phyloP scores from a whole-genome alignment of 2,329 filamentous ascomycete species.

The Pleomassaria siparia region DNA sequence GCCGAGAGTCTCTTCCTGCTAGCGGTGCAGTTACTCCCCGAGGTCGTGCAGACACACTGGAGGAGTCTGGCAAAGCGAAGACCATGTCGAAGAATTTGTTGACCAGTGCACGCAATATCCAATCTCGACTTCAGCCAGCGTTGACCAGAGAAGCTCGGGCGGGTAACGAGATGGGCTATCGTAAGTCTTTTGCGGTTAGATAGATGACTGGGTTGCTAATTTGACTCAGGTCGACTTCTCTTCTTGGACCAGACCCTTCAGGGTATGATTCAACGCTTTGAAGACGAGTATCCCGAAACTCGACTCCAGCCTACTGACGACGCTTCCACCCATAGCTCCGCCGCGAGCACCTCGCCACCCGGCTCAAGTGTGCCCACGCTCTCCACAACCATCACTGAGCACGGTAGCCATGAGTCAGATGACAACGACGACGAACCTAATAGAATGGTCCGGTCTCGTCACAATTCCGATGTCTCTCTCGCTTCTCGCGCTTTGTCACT shows the following conservation, averaged over 20 bases:
- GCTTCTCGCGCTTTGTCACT: slow-evolving; percentile 64
- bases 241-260: slow-evolving; percentile 88
- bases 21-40: slow-evolving; percentile 59
- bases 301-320: slow-evolving; percentile 51
- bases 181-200: slow-evolving; percentile 51
- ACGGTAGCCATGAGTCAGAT: slow-evolving; percentile 38
- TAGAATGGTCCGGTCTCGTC: slow-evolving; percentile 57
- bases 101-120: slow-evolving; percentile 84
- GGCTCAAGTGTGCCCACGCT: slow-evolving; percentile 32
- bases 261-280: slow-evolving; percentile 91
- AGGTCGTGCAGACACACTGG: slow-evolving; percentile 31
- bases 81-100: slow-evolving; percentile 93
- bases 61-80: slow-evolving; percentile 46
- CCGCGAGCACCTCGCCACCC: slow-evolving; percentile 33
- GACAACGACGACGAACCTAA: slow-evolving; percentile 42
- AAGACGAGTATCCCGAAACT: slow-evolving; percentile 93
- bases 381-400: slow-evolving; percentile 31
- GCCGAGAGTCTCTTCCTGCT: slow-evolving; percentile 40
- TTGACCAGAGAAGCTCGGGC: slow-evolving; percentile 72
- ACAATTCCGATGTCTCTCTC: slow-evolving; percentile 68
- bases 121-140: slow-evolving; percentile 78
- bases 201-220: slow-evolving; percentile 19
- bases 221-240: slow-evolving; percentile 64
- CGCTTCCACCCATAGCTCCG: slow-evolving; percentile 33
- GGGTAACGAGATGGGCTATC: slow-evolving; percentile 74